phyloP scores from a whole-genome alignment of 805 yeast genomes.

The Kazachstania psychrophila region DNA sequence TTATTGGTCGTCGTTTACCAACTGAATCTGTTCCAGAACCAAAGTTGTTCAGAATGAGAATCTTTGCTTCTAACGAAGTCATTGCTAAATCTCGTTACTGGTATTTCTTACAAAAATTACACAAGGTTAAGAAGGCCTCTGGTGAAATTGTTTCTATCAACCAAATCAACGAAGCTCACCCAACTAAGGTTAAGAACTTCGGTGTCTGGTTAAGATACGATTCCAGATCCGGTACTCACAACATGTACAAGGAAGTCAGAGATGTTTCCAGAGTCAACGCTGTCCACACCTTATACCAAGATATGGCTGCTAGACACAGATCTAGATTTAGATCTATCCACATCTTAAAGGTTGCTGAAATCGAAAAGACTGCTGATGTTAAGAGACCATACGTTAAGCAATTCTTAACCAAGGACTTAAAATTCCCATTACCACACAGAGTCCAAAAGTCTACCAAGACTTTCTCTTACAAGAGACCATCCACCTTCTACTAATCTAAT shows the following conservation, averaged over 20 bases:
- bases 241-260: constrained; percentile 99
- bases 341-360: constrained; percentile 98
- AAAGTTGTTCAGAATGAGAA: constrained; percentile 99
- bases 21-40: constrained; percentile 99
- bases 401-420: constrained; percentile 88
- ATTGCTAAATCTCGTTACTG: constrained; percentile 99
- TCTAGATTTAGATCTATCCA: constrained; percentile 99
- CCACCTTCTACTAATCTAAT: constrained; percentile 90
- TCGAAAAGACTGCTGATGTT: constrained; percentile 94
- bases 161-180: constrained; percentile 86
- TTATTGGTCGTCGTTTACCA: constrained; percentile 99
- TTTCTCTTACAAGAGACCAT: constrained; percentile 88
- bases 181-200: constrained; percentile 98
- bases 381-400: constrained; percentile 99
- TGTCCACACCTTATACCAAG: constrained; percentile 96
- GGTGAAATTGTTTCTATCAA: constrained; percentile 97
- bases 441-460: constrained; percentile 80
- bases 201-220: constrained; percentile 99
- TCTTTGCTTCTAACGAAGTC: constrained; percentile 97
- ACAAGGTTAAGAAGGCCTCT: constrained; percentile 99
- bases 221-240: constrained; percentile 99
- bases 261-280: constrained; percentile 99
- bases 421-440: constrained; percentile 99
- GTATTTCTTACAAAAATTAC: constrained; percentile 98
- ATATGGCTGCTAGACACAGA: constrained; percentile 99